A percentile compares a stretch with the other conserved stretches of the same genome.
phyloP scores from a whole-genome alignment of 139 green algal species.

The Spirogloea muscicola region DNA sequence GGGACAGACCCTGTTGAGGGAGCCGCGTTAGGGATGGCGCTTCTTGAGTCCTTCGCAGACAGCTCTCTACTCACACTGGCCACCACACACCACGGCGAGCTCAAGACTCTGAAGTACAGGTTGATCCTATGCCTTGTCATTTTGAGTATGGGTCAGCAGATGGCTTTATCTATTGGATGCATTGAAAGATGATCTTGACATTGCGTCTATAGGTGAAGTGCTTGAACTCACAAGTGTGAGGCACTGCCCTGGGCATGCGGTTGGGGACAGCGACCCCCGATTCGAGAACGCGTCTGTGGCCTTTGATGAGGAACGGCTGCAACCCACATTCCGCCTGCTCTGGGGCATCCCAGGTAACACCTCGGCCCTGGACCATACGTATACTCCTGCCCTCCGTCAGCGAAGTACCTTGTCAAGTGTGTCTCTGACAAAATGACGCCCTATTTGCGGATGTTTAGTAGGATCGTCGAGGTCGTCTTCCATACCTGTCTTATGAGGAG shows the following conservation, averaged over 20 bases:
- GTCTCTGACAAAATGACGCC: too few relatives aligned
- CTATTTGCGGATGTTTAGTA: too few relatives aligned
- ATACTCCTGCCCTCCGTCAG: too few relatives aligned
- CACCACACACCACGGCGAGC: conserved; percentile 55
- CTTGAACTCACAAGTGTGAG: too few relatives aligned
- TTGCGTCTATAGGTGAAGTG: neutral
- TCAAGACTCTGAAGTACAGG: conserved; percentile 56
- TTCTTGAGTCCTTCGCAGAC: conserved; percentile 62
- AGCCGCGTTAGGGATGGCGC: conserved; percentile 76
- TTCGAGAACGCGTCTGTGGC: conserved; percentile 58
- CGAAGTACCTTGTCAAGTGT: too few relatives aligned
- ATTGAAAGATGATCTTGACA: neutral
- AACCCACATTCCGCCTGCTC: conserved; percentile 55
- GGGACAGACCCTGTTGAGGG: conserved; percentile 91
- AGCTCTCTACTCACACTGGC: conserved; percentile 45
- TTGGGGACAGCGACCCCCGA: conserved; percentile 2
- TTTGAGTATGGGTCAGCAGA: neutral
- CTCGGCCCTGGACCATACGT: conserved; percentile 26
- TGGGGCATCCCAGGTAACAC: conserved; percentile 52
- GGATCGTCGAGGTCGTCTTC: too few relatives aligned
- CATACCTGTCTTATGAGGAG: too few relatives aligned
- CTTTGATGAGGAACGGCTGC: conserved; percentile 51
- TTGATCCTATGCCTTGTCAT: neutral
- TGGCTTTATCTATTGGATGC: neutral
- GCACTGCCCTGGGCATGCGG: too few relatives aligned